Evolutionary conservation across 2,329 filamentous ascomycete genomes (phyloP), one percentile per base, ranked within the genome.

Genomic region (Rachicladosporium sp.): DNA sequence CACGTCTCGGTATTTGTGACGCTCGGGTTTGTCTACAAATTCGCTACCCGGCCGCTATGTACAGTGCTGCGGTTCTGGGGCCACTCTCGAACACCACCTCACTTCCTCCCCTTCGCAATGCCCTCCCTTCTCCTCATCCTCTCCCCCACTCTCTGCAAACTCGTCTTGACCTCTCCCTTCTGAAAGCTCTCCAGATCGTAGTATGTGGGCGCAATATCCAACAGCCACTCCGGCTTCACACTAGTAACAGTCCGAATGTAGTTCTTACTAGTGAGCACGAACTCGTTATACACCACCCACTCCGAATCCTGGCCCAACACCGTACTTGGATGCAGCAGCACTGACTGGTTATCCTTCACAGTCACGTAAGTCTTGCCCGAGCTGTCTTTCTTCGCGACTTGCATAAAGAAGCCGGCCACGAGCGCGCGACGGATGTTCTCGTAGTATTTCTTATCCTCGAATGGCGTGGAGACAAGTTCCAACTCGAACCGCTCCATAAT

Each of bases 261-360:
- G 66, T 96, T 93, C 74, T 98, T 95, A 39, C 83, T 91, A 1
- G 91, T 98, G 41, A 98, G 75, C 9, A 98, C 91, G 56, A 96
- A 98, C 59, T 98, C 93, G 54, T 96, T 94, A 66, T 98, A 98
- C 19, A 98, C 68, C 19, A 98, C 85, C 91, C 91, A 98, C 50
- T 98, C 91, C 50, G 80, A 85, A 43, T 95, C 88, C 43, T 86
- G 80, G 37, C 78, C 76, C 13, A 98, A 71, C 27, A 94, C 88
- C 1, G 88, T 95, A 48, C 84, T 91, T 2, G 91, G 91, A 64
- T 98, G 91, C 44, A 98, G 73, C 52, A 95, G 71, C 34, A 98
- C 91, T 35, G 76, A 82, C 65, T 96, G 89, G 55, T 95, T 83
- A 57, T 98, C 91, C 69, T 96, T 98, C 60, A 98, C 81, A 2